phyloP scores from a whole-genome alignment of 2,329 filamentous ascomycete species.

The Fusarium poae region DNA sequence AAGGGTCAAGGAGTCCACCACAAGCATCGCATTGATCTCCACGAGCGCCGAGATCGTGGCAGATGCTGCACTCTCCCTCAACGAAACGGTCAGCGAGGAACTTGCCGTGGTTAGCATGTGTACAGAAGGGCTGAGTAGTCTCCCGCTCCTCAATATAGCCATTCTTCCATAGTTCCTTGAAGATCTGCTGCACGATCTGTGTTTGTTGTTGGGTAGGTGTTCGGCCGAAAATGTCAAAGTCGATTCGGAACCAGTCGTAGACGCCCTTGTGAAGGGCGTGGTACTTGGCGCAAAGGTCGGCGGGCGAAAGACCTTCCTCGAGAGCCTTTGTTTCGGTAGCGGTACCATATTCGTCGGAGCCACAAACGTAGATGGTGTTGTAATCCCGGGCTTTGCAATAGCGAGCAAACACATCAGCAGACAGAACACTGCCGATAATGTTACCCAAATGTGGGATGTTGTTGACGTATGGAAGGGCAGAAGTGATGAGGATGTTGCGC shows the following conservation, averaged over 20 bases:
- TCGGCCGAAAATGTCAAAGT: conserved; percentile 93
- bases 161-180: conserved; percentile 87
- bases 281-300: conserved; percentile 92
- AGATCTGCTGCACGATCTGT: conserved; percentile 92
- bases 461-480: conserved; percentile 85
- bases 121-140: conserved; percentile 90
- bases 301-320: conserved; percentile 84
- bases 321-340: conserved; percentile 96
- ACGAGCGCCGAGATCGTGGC: conserved; percentile 76
- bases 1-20: conserved; percentile 77
- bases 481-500: conserved; percentile 90
- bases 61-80: conserved; percentile 82
- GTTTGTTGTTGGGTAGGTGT: conserved; percentile 92
- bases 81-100: conserved; percentile 91
- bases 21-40: conserved; percentile 83
- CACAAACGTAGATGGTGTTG: conserved; percentile 87
- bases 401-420: conserved; percentile 86
- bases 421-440: conserved; percentile 87
- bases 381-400: conserved; percentile 85
- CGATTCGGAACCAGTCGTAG: conserved; percentile 96
- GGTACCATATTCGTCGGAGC: conserved; percentile 93
- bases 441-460: conserved; percentile 88
- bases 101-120: conserved; percentile 72
- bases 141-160: conserved; percentile 88
- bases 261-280: conserved; percentile 89